Evolutionary conservation across 164 flowering plant species (phyloP), one percentile per base, ranked within the genome.

Genomic region (Tinospora cordifolia): DNA sequence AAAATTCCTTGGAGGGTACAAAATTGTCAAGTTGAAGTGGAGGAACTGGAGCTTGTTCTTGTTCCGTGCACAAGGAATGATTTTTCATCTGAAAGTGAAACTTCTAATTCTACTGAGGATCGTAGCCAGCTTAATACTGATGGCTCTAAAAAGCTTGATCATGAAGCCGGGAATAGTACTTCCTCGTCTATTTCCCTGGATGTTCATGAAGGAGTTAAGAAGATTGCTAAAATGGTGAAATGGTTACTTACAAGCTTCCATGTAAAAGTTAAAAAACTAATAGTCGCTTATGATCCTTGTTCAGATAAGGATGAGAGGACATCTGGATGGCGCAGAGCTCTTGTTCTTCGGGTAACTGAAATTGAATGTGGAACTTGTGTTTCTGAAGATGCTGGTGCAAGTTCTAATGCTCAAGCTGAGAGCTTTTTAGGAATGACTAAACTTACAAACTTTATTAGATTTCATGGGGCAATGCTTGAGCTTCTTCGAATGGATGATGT

Each of bases 141-240:
- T 51, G 82, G 76, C 49, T 22, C 69, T 8, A 78, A 75, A 69
- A 84, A 81, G 65, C 30, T 26, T 41, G 83, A 77, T 22, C 63
- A 73, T 76, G 88, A 83, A 47, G 59, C 46, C 40, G 69, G 8
- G 51, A 79, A 78, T 14, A 72, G 70, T 69, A 58, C 75, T 74
- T 64, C 65, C 3, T 74, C 71, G 62, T 76, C 81, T 49, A 17
- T 76, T 66, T 76, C 84, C 17, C 63, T 79, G 67, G 87, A 87
- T 83, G 85, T 92, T 69, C 98, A 88, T 80, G 91, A 95, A 79
- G 99, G 98, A 78, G 98, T 95, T 47, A 91, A 90, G 81, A 83
- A 86, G 34, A 84, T 95, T 82, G 97, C 97, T 25, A 88, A 89
- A 77, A 82, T 89, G 90, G 87, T 95, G 14, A 86, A 88, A 75